Base-by-base conservation (phyloP, 441 rosid species). In the Raphanus hybrid region DNA sequence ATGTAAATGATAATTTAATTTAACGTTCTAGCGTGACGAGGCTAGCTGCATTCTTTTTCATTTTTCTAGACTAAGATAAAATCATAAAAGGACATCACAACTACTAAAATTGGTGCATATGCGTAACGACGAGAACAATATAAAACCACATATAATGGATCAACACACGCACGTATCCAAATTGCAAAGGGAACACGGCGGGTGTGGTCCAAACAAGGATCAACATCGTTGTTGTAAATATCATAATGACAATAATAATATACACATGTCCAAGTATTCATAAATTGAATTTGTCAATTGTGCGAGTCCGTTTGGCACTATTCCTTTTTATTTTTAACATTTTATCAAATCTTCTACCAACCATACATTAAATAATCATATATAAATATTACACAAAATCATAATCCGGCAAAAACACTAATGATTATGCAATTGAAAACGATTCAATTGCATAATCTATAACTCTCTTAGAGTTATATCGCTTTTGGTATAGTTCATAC, bases 201-300 rank as follows among this genome's bases (percentile, higher is more conserved):
- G 73, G 16, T 64, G 79, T 79, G 82, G 82, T 79, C 82, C 82
- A 75, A 45, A 70, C 1, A 58, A 69, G 69, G 63, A 75, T 79
- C 75, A 58, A 74, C 75, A 69, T 75, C 75, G 79, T 65, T 75
- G 64, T 73, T 78, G 74, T 72, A 73, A 29, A 29, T 16, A 54
- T 62, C 8, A 74, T 64, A 18, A 65, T 65, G 18, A 37, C 57
- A 20, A 71, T 35, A 23, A 23, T 23, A 62, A 26, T 58, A 27
- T 26, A 66, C 60, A 79, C 5, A 35, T 64, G 76, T 64, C 79
- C 75, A 79, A 69, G 5, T 55, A 18, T 6, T 69, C 79, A 79
- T 79, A 74, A 74, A 74, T 75, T 62, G 58, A 35, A 6, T 20
- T 64, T 55, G 75, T 20, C 71, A 41, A 66, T 35, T 16, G 71